Evolutionary conservation across 306 rosid genomes (phyloP).

Genomic region (Fragaria ananassa): DNA sequence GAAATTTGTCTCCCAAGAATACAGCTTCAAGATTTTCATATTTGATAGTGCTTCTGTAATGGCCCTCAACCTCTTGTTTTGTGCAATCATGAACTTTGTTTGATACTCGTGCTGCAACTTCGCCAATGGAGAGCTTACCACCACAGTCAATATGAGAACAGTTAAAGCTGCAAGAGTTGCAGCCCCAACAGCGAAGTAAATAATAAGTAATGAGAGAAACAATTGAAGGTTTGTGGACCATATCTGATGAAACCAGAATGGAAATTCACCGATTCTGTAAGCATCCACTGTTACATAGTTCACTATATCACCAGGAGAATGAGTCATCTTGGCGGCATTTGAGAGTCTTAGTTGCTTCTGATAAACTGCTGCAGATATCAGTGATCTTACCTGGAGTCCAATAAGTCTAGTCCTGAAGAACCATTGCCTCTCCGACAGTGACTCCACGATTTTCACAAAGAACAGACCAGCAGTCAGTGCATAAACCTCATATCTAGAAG

Average conservation of each 20-base stretch:
- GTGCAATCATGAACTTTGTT: slow-evolving; percentile 26
- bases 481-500: slow-evolving; percentile 21
- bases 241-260: slow-evolving; percentile 27
- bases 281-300: slow-evolving; percentile 25
- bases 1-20: slow-evolving; percentile 35
- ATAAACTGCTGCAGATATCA: slow-evolving; percentile 24
- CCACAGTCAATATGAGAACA: slow-evolving; percentile 19
- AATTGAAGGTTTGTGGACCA: slow-evolving; percentile 31
- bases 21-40: slow-evolving; percentile 35
- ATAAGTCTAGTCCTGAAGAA: slow-evolving; percentile 12
- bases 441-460: slow-evolving; percentile 18
- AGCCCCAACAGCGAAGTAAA: slow-evolving; percentile 27
- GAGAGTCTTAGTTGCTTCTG: slow-evolving; percentile 26
- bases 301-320: slow-evolving; percentile 28
- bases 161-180: slow-evolving; percentile 22
- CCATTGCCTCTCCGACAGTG: slow-evolving; percentile 25
- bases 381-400: slow-evolving; percentile 26
- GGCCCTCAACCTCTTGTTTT: slow-evolving; percentile 24
- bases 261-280: slow-evolving; percentile 21
- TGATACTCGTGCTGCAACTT: slow-evolving; percentile 34
- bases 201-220: slow-evolving; percentile 21
- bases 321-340: slow-evolving; percentile 18
- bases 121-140: slow-evolving; percentile 26
- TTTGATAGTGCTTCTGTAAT: slow-evolving; percentile 27
- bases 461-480: slow-evolving; percentile 23